These are phyloP conservation scores for Sugiyamaella neomexicana DNA, from an alignment of 1,139 yeast genomes.

Conservation along the genomic window DNA sequence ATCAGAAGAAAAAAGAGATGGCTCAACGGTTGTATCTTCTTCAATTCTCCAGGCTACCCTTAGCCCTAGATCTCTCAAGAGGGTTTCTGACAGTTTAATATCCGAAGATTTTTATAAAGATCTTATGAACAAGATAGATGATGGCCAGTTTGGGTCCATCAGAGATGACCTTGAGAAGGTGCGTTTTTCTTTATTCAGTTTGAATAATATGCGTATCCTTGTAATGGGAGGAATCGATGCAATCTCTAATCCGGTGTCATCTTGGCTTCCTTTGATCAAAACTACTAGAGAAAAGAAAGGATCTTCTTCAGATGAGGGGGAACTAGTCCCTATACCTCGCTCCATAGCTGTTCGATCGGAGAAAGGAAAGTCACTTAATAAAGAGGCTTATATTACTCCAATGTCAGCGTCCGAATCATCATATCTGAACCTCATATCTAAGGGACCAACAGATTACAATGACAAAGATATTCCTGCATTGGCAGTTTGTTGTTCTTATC, in stretches of 20 bases:
- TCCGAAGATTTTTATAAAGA: slow-evolving; percentile 61
- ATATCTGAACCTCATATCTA: slow-evolving; percentile 62
- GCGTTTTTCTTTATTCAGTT: slow-evolving; percentile 55
- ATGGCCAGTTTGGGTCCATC: slow-evolving; percentile 49
- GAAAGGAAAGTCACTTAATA: slow-evolving; percentile 54
- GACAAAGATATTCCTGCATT: slow-evolving; percentile 71
- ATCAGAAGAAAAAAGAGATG: slow-evolving; percentile 80
- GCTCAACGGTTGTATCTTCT: slow-evolving; percentile 68
- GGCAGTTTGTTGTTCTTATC: slow-evolving; percentile 70
- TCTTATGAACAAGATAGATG: slow-evolving; percentile 42
- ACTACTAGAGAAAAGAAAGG: slow-evolving; percentile 7
- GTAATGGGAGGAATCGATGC: slow-evolving; percentile 65
- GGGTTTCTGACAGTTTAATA: slow-evolving; percentile 63
- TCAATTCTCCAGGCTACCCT: slow-evolving; percentile 55
- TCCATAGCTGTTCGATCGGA: slow-evolving; percentile 56
- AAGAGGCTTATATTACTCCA: slow-evolving; percentile 62
- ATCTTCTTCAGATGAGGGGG: neutral
- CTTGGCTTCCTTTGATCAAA: slow-evolving; percentile 57
- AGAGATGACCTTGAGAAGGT: slow-evolving; percentile 57
- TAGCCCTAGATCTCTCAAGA: slow-evolving; percentile 60
- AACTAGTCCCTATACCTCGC: slow-evolving; percentile 49
- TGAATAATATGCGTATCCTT: slow-evolving; percentile 64
- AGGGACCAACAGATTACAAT: slow-evolving; percentile 63
- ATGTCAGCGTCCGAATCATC: slow-evolving; percentile 89
- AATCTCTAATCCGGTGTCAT: slow-evolving; percentile 54